Percentiles rank a stretch among this genome's conserved stretches.
Conservation (phyloP, 78 protist genomes). For the Fonticula alba region DNA sequence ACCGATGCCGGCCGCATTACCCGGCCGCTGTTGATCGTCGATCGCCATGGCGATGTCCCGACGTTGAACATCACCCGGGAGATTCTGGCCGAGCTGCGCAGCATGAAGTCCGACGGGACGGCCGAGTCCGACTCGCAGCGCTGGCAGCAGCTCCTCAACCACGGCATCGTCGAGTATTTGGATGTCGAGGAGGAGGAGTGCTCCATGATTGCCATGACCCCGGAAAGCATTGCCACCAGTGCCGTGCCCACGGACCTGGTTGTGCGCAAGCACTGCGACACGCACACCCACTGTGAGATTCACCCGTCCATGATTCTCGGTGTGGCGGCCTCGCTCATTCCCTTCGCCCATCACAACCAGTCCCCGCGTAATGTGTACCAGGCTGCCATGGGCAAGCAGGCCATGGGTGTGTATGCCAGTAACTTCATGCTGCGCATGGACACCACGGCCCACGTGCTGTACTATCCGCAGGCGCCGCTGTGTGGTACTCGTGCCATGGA, state of each 20-base stretch:
- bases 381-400: constrained; percentile 99
- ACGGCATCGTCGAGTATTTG: constrained; percentile 82
- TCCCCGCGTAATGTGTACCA: constrained; percentile 99
- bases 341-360: constrained; percentile 99
- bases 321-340: constrained; percentile 94
- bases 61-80: no score
- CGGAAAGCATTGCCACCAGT: constrained; percentile 26
- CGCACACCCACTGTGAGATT: constrained; percentile 98
- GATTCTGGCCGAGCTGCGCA: no score
- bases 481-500: constrained; percentile 87
- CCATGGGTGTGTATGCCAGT: constrained; percentile 87
- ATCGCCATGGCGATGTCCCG: no score
- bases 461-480: constrained; percentile 98
- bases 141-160: constrained; percentile 43
- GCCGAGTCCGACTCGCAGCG: no score
- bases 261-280: constrained; percentile 2
- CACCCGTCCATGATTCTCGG: constrained; percentile 99
- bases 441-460: constrained; percentile 90
- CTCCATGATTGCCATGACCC: constrained; percentile 59
- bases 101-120: no score
- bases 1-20: constrained; percentile 85
- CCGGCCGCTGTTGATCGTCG: constrained; percentile 90
- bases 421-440: constrained; percentile 93
- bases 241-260: neutral
- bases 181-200: constrained; percentile 94